Base-by-base conservation (phyloP, 2,329 filamentous ascomycete species). In the Trichoderma atroviride region DNA sequence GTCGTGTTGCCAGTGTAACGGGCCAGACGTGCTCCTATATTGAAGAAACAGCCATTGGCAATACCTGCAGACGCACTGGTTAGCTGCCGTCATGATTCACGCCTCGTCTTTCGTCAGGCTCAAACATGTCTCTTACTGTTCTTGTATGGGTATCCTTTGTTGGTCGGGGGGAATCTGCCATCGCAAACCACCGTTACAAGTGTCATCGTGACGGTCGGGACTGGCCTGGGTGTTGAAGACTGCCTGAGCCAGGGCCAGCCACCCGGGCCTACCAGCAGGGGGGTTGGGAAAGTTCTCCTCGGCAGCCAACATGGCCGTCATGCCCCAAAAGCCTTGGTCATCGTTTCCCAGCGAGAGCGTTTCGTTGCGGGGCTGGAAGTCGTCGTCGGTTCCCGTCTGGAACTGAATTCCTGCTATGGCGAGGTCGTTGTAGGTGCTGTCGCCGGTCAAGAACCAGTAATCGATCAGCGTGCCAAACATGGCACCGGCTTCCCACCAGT, bases 161-260 rank as follows among this genome's bases (percentile, higher is more conserved):
- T 93, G 74, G 90, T 89, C 6, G 86, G 83, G 72, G 72, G 89
- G 92, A 71, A 95, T 91, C 81, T 95, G 92, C 91, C 91, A 93
- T 73, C 91, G 85, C 71, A 94, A 78, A 24, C 92, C 92, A 56
- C 85, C 86, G 70, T 87, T 88, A 22, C 83, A 84, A 0, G 79
- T 79, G 0, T 81, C 78, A 10, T 83, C 83, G 74, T 92, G 89
- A 81, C 90, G 90, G 57, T 88, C 84, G 1, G 82, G 79, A 24
- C 75, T 77, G 2, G 85, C 86, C 63, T 84, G 81, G 1, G 84
- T 84, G 73, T 89, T 88, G 74, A 88, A 94, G 22, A 92, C 87
- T 43, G 85, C 87, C 75, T 89, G 84, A 1, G 87, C 88, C 13
- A 91, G 83, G 19, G 86, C 83, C 7, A 88, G 79, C 82, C 86